Conservation (phyloP, 352 stramenopile species). For the Globisporangium ultimum region DNA sequence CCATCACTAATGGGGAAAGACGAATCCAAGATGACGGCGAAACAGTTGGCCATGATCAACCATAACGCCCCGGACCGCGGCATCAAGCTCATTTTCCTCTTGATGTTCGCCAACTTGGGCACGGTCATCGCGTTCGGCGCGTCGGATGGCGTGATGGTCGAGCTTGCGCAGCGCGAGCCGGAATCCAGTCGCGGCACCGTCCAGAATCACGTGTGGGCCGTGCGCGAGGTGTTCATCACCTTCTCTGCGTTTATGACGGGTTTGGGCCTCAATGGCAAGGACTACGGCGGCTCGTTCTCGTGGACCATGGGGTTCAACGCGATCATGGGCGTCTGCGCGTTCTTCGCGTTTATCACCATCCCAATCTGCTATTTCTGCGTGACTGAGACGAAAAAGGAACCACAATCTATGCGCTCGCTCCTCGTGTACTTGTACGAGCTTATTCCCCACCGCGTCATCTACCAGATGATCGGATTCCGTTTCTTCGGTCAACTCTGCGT, state of each 20-base stretch:
- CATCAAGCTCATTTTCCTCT: constrained; percentile 51
- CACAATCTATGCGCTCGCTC: constrained; percentile 36
- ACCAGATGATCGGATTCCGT: constrained; percentile 47
- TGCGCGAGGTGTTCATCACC: constrained; percentile 33
- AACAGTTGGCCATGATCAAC: constrained; percentile 38
- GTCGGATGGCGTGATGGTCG: constrained; percentile 59
- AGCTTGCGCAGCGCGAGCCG: constrained; percentile 49
- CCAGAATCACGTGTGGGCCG: constrained; percentile 34
- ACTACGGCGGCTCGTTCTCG: constrained; percentile 47
- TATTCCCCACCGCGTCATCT: constrained; percentile 46
- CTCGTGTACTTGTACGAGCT: constrained; percentile 35
- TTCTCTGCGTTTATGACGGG: constrained; percentile 43
- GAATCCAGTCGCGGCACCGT: constrained; percentile 34
- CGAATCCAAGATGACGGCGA: constrained; percentile 23
- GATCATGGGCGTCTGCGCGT: constrained; percentile 40
- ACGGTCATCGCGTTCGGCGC: constrained; percentile 76
- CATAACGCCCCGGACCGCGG: constrained; percentile 32
- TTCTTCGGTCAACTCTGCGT: constrained; percentile 50
- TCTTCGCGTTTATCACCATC: constrained; percentile 35
- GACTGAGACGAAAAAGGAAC: constrained; percentile 25
- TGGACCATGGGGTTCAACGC: constrained; percentile 55
- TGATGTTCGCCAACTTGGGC: constrained; percentile 71
- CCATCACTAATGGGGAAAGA: constrained; percentile 20
- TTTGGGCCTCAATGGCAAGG: constrained; percentile 35
- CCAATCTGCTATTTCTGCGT: constrained; percentile 45